Conservation (phyloP, 129 eudicot genomes). For the Flaveria linearis region DNA sequence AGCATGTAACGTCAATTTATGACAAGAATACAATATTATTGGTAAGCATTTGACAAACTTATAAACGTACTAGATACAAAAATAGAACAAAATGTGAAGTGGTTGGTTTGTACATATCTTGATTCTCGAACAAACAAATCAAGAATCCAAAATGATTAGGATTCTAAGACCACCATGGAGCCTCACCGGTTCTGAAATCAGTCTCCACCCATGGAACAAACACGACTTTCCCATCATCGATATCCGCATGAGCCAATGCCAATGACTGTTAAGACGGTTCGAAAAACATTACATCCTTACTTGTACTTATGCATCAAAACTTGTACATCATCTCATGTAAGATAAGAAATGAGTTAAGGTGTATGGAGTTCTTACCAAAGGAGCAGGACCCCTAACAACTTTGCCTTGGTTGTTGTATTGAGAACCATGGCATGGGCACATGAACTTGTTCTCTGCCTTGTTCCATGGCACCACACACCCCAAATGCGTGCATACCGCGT, state of each 20-base stretch:
- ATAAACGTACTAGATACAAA: constrained; percentile 28
- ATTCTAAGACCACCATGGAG: constrained; percentile 86
- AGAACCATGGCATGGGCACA: constrained; percentile 99
- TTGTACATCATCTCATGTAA: not conserved
- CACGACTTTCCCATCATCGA: constrained; percentile 83
- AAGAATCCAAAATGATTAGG: not conserved
- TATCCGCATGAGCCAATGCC: constrained; percentile 94
- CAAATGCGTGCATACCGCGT: constrained; percentile 97
- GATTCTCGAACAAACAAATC: constrained; percentile 11
- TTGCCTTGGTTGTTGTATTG: constrained; percentile 96
- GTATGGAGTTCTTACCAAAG: constrained; percentile 50
- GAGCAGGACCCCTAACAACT: constrained; percentile 98
- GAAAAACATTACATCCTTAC: not conserved
- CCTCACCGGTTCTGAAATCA: constrained; percentile 93
- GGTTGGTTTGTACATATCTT: constrained; percentile 34
- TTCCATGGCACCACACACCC: constrained; percentile 99
- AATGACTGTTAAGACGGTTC: constrained; percentile 57
- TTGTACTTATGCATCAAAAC: not conserved
- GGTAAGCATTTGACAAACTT: constrained; percentile 23
- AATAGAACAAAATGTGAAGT: constrained; percentile 25
- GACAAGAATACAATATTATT: not conserved
- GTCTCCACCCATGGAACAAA: constrained; percentile 94
- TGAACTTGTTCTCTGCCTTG: constrained; percentile 96
- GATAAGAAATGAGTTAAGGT: not conserved
- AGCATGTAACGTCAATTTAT: not conserved